A percentile compares a stretch with the other conserved stretches of the same genome.
phyloP scores from a whole-genome alignment of 495 filamentous ascomycete genomes.

The Lophiotrema nucula region DNA sequence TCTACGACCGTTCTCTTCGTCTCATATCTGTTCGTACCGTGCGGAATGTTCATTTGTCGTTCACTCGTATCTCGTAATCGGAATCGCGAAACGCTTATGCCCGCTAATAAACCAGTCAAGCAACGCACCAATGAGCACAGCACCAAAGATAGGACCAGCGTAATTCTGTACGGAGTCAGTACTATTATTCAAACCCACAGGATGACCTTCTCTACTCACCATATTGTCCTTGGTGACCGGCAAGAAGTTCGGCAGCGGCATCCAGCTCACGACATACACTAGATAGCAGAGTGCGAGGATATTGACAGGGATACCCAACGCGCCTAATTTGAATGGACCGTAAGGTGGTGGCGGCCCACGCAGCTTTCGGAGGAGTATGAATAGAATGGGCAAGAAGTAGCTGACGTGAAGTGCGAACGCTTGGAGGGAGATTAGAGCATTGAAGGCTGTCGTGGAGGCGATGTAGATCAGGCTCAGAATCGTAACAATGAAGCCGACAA shows the following conservation, averaged over 20 bases:
- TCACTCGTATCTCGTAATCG: slow-evolving; percentile 18
- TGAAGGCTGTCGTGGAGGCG: slow-evolving; percentile 34
- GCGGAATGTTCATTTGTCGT: too few species aligned
- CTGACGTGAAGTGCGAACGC: slow-evolving; percentile 29
- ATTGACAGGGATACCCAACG: slow-evolving; percentile 25
- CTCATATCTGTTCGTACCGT: too few species aligned
- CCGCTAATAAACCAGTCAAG: slow-evolving; percentile 26
- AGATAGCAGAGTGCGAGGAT: slow-evolving; percentile 24
- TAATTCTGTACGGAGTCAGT: too few species aligned
- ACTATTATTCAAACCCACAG: too few species aligned
- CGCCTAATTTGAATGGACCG: slow-evolving; percentile 31
- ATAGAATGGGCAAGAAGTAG: slow-evolving; percentile 39
- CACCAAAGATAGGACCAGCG: slow-evolving; percentile 32
- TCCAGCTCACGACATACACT: slow-evolving; percentile 26
- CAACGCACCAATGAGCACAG: slow-evolving; percentile 20
- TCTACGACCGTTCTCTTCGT: too few species aligned
- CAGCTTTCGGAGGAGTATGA: slow-evolving; percentile 51
- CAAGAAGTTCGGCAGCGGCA: slow-evolving; percentile 33
- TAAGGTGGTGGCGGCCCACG: slow-evolving; percentile 32
- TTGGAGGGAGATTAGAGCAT: slow-evolving; percentile 34
- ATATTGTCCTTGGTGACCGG: slow-evolving; percentile 34
- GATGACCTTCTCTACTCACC: too few species aligned
- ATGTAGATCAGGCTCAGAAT: slow-evolving; percentile 42
- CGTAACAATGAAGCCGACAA: slow-evolving; percentile 40
- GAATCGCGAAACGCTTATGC: slow-evolving; percentile 27